phyloP scores from a whole-genome alignment of 164 flowering plant species.

The Tinospora cordifolia region DNA sequence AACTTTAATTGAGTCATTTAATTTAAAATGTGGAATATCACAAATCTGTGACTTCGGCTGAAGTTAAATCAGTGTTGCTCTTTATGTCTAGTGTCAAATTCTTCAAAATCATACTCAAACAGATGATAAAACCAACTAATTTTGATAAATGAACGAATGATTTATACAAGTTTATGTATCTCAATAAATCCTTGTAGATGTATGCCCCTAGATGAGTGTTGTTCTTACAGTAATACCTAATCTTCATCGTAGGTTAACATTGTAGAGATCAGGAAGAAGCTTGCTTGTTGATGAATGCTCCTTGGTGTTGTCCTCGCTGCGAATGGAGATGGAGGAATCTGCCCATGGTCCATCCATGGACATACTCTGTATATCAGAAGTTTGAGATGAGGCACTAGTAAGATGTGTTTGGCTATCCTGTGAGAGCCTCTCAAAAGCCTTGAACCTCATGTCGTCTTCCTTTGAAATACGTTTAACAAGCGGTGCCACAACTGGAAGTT shows the following conservation, averaged over 20 bases:
- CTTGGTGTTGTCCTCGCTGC: constrained; percentile 14
- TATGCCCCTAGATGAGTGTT: too few relatives aligned
- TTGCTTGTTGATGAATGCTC: constrained; percentile 4
- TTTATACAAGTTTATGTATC: too few relatives aligned
- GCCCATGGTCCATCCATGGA: constrained; percentile 22
- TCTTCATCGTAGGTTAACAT: neutral
- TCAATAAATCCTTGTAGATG: too few relatives aligned
- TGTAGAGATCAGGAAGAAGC: constrained; percentile 1
- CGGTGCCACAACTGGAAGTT: constrained; percentile 40
- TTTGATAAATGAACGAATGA: too few relatives aligned
- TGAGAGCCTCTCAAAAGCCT: constrained; percentile 24
- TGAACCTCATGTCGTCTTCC: constrained; percentile 20
- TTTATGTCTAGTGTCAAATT: too few relatives aligned
- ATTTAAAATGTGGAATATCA: too few relatives aligned
- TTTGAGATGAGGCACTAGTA: constrained; percentile 3
- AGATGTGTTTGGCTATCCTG: constrained; percentile 17
- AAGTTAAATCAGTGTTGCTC: too few relatives aligned
- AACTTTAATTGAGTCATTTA: too few relatives aligned
- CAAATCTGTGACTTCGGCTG: too few relatives aligned
- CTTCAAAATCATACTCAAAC: too few relatives aligned
- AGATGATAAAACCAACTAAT: too few relatives aligned
- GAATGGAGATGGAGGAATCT: constrained; percentile 17
- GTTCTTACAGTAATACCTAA: neutral
- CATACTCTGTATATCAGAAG: constrained; percentile 12
- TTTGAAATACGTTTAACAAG: constrained; percentile 21